Evolutionary conservation across 2,329 filamentous ascomycete genomes (phyloP), one percentile per base, ranked within the genome.

Genomic region (Aspergillus texensis): DNA sequence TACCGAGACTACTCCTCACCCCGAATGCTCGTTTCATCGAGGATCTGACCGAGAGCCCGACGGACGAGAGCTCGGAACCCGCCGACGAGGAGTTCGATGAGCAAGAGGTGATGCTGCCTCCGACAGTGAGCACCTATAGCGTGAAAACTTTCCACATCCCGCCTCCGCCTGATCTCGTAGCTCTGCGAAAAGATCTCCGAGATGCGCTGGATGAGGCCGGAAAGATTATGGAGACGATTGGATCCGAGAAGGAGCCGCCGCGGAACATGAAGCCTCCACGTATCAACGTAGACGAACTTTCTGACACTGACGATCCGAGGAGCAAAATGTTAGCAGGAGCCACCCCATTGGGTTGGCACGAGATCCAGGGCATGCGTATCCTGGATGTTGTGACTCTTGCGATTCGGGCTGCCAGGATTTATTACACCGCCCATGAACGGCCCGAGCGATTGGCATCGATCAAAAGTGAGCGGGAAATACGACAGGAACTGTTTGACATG

Each of bases 81-180:
- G 76, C 79, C 2, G 84, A 84, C 32, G 84, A 81, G 16, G 83
- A 84, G n/a, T 80, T 82, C 26, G 81, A 82, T 14, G 91, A 81
- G 24, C 91, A 93, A 63, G 86, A 88, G 34, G 86, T 90, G 65
- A 94, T 99, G 88, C 88, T 97, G 4, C 94, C 95, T n/a, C 95
- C 95, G 0, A 99, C 95, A 0, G 93, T 94, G 46, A 97, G 94
- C 84, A 99, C 95, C 3, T 99, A 98, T 78, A 93, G 92, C 68
- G 89, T 93, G 72, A 90, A 91, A 70, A 90, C 92, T 64, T 92
- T 93, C 71, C 89, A 90, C 62, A 85, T 96, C 26, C 88, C 92
- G 12, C 94, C 91, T 57, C 92, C 94, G 45, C 95, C 95, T 10
- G 91, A 95, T 63, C 88, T 94, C 67, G 83, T 88, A 56, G 89